Percentiles rank a stretch among this genome's conserved stretches.
Conservation (phyloP, 768 basidiomycete genomes). For the Pisolithus orientalis region DNA sequence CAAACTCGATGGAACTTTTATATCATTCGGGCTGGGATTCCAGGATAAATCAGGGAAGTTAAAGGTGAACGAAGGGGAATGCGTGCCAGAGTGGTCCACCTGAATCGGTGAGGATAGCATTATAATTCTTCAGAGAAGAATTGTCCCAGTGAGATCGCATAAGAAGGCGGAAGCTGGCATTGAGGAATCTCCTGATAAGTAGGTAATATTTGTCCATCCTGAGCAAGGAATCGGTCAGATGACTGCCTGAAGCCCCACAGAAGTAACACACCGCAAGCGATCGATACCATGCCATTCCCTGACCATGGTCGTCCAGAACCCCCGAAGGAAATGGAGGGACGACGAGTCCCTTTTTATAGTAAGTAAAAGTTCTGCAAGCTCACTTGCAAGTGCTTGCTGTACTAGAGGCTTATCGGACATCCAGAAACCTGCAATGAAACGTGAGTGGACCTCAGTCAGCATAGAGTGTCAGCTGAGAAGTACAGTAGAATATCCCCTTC, state of each 20-base stretch:
- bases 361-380: slow-evolving; percentile 77
- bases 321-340: slow-evolving; percentile 71
- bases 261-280: slow-evolving; percentile 60
- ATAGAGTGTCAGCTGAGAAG: slow-evolving; percentile 14
- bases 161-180: slow-evolving; percentile 79
- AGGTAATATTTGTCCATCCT: slow-evolving; percentile 98
- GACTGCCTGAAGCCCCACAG: background rate
- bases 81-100: slow-evolving; percentile 83
- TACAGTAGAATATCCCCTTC: slow-evolving; percentile 98
- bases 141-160: slow-evolving; percentile 64
- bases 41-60: slow-evolving; percentile 4
- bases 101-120: slow-evolving; percentile 53
- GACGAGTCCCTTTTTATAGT: slow-evolving; percentile 51
- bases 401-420: slow-evolving; percentile 99
- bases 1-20: slow-evolving; percentile 69
- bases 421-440: slow-evolving; percentile 74
- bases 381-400: slow-evolving; percentile 84
- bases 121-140: slow-evolving; percentile 51
- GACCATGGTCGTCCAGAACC: slow-evolving; percentile 88
- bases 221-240: slow-evolving; percentile 7
- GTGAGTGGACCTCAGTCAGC: slow-evolving; percentile 1
- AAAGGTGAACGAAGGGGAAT: background rate
- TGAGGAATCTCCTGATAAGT: slow-evolving; percentile 84
- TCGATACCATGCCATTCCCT: slow-evolving; percentile 95
- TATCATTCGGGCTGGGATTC: slow-evolving; percentile 53